phyloP scores from a whole-genome alignment of 2,329 filamentous ascomycete genomes.

The Aureobasidium sp. region DNA sequence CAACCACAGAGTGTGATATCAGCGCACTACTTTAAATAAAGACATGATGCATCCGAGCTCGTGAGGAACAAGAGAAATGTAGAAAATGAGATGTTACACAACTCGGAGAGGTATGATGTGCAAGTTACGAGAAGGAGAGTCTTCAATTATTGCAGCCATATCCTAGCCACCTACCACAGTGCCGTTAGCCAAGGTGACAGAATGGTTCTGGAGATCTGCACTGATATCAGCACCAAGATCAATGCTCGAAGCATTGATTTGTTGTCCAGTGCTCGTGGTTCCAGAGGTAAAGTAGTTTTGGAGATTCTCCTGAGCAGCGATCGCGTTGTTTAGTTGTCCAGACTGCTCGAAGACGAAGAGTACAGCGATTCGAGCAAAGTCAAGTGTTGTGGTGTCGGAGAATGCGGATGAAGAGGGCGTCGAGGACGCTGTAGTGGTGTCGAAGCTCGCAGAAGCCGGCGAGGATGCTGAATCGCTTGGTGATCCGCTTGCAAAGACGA shows the following conservation, averaged over 20 bases:
- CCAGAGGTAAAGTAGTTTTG: constrained; percentile 28
- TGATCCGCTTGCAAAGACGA: constrained; percentile 24
- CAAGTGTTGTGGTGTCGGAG: constrained; percentile 26
- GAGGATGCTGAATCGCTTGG: neutral
- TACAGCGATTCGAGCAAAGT: constrained; percentile 41
- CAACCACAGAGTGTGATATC: neutral
- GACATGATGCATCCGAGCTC: neutral
- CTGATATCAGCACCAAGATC: constrained; percentile 25
- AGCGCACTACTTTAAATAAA: neutral
- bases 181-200: constrained; percentile 21
- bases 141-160: neutral
- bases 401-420: constrained; percentile 20
- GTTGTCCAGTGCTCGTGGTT: constrained; percentile 17
- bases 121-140: neutral
- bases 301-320: constrained; percentile 37
- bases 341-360: constrained; percentile 39
- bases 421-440: constrained; percentile 17
- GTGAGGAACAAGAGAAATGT: neutral
- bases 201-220: constrained; percentile 20
- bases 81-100: neutral
- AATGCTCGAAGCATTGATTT: constrained; percentile 21
- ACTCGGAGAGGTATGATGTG: neutral
- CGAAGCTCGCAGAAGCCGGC: neutral
- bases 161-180: constrained; percentile 21
- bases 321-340: constrained; percentile 33